These are phyloP conservation scores for Suhomyces pyralidae DNA, from an alignment of 805 yeast genomes.

Conservation along the genomic window DNA sequence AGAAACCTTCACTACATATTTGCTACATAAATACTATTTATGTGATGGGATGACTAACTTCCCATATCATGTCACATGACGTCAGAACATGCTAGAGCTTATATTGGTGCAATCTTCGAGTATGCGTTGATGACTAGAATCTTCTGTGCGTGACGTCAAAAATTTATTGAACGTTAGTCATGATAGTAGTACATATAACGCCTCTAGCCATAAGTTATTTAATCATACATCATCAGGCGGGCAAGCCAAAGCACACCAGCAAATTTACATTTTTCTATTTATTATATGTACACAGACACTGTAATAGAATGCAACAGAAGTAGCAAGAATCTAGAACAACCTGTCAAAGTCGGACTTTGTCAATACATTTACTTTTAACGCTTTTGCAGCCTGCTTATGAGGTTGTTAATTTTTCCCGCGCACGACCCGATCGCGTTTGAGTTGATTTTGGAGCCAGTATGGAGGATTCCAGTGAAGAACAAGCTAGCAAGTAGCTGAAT, in stretches of 20 bases:
- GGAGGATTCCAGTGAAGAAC: background rate
- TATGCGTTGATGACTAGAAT: background rate
- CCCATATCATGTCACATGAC: background rate
- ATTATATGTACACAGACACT: background rate
- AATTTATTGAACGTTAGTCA: too few relatives aligned
- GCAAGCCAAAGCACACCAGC: background rate
- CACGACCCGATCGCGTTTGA: constrained; percentile 1
- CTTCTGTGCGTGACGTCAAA: background rate
- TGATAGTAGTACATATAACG: background rate
- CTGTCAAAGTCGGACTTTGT: background rate
- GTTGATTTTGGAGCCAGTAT: background rate
- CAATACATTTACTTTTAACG: background rate
- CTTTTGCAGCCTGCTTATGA: background rate
- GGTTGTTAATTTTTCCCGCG: background rate
- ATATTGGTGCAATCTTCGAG: background rate
- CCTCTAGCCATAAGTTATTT: background rate
- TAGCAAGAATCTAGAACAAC: background rate
- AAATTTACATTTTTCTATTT: background rate
- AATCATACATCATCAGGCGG: background rate
- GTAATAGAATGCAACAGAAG: background rate
- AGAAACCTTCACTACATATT: background rate
- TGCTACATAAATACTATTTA: background rate
- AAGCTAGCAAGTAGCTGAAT: background rate
- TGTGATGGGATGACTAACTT: background rate
- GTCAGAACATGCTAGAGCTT: background rate